Evolutionary conservation across 129 eudicot genomes (phyloP).

Genomic region (Silybum marianum): DNA sequence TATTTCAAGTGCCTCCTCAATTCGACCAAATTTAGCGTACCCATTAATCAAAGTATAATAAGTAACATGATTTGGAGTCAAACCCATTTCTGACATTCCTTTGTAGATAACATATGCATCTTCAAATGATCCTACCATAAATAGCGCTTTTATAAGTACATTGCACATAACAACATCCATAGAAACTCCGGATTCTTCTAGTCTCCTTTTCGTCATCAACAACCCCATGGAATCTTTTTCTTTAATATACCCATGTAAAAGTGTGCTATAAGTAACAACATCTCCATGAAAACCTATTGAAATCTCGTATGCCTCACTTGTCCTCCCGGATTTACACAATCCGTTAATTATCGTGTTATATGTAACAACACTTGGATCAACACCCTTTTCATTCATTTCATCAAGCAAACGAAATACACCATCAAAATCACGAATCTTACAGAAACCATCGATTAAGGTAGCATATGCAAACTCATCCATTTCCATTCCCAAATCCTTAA

Average conservation of each 20-base stretch:
- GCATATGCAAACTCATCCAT: slow-evolving; percentile 65
- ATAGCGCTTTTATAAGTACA: slow-evolving; percentile 58
- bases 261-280: slow-evolving; percentile 58
- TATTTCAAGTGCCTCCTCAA: slow-evolving; percentile 71
- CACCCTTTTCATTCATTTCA: slow-evolving; percentile 65
- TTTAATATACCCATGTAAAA: slow-evolving; percentile 62
- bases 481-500: slow-evolving; percentile 47
- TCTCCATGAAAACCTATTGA: slow-evolving; percentile 55
- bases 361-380: slow-evolving; percentile 56
- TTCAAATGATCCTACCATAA: slow-evolving; percentile 64
- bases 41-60: slow-evolving; percentile 65
- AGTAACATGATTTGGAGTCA: slow-evolving; percentile 57
- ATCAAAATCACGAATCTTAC: slow-evolving; percentile 52
- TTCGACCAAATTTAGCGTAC: slow-evolving; percentile 60
- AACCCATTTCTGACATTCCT: slow-evolving; percentile 52
- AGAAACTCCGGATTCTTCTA: slow-evolving; percentile 53
- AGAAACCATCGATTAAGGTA: slow-evolving; percentile 60
- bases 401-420: slow-evolving; percentile 53
- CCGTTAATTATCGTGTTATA: slow-evolving; percentile 75
- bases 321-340: slow-evolving; percentile 76
- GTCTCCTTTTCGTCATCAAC: slow-evolving; percentile 50
- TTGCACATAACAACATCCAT: slow-evolving; percentile 71
- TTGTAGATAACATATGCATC: slow-evolving; percentile 49
- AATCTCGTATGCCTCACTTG: slow-evolving; percentile 59
- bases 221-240: slow-evolving; percentile 54